Base-by-base conservation (phyloP, 2,329 filamentous ascomycete species). In the Alternaria infectoria region DNA sequence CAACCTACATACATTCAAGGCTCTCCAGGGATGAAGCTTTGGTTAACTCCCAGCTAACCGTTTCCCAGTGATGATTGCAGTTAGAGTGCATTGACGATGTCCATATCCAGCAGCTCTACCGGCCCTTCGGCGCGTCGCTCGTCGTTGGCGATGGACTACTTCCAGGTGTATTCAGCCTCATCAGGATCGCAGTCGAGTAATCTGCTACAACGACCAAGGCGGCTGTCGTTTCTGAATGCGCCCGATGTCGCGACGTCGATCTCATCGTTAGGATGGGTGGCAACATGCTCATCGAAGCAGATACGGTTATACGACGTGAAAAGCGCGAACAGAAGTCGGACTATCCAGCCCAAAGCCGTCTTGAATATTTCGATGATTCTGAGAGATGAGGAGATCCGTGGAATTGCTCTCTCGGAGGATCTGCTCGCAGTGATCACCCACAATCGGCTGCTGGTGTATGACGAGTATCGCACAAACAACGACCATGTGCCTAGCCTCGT, bases 341-440 rank as follows among this genome's bases (percentile, higher is more conserved):
- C 45, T 59, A 45, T 58, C 60, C 47, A 59, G 45, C 19, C 50
- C 23, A 26, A 23, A 19, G 32, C 13, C 19, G 40, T 30, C 2
- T 23, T 61, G 49, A 40, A 47, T 43, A 57, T 64, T 8, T 25
- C 43, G 6, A 55, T 47, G 57, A 11, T 55, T 28, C 25, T 44
- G 15, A 61, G 26, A 23, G 21, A 54, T n/a, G 67, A 72, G 50
- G 57, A 54, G 12, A 68, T 73, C 46, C 65, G 65, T 25, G 65
- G 36, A 25, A 56, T 71, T 17, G 69, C 69, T 5, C 49, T 72
- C 10, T 72, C 71, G 8, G 50, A 72, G 5, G 62, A 72, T 59
- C 57, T 73, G n/a, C 59, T 72, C 19, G 68, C 67, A 11, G 62
- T 73, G n/a, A 58, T 71, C 32, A 73, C 71, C 5, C 59, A 69